Evolutionary conservation across 1,139 yeast species (phyloP).

Genomic region (Debaryomyces sp.): DNA sequence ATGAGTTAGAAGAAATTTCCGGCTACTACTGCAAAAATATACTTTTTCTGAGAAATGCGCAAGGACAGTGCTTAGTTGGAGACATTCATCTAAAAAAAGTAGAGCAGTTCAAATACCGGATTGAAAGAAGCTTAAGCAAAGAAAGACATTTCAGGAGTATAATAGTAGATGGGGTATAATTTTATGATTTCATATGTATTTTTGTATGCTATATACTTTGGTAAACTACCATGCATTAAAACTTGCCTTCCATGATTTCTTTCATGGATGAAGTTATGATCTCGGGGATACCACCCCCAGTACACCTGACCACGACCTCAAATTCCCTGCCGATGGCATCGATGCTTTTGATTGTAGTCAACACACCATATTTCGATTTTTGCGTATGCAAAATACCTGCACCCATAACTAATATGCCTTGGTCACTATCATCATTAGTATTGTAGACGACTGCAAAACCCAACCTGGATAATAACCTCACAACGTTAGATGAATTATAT

Average conservation of each 20-base stretch:
- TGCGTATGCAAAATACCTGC: constrained; percentile 72
- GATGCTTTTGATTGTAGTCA: constrained; percentile 51
- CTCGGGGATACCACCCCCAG: constrained; percentile 59
- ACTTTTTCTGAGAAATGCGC: too few relatives aligned
- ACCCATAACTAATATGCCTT: constrained; percentile 53
- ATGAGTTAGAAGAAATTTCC: neutral
- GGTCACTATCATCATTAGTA: constrained; percentile 49
- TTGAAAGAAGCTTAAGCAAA: too few relatives aligned
- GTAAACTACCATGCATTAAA: constrained; percentile 7
- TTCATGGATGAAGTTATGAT: constrained; percentile 37
- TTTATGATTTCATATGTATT: neutral
- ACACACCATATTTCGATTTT: constrained; percentile 59
- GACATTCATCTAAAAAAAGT: too few relatives aligned
- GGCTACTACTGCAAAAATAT: too few relatives aligned
- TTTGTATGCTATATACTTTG: neutral
- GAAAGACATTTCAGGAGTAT: too few relatives aligned
- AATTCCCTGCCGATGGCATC: constrained; percentile 43
- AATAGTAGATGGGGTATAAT: neutral
- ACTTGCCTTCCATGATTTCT: constrained; percentile 39
- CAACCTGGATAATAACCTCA: constrained; percentile 51
- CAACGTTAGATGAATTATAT: constrained; percentile 36
- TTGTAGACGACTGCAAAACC: constrained; percentile 52
- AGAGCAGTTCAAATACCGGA: too few relatives aligned
- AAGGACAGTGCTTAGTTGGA: too few relatives aligned
- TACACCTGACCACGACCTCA: constrained; percentile 59